Percentiles rank a stretch among this genome's conserved stretches.
phyloP scores from a whole-genome alignment of 2,329 filamentous ascomycete species.

The Keithomyces neogunnii region DNA sequence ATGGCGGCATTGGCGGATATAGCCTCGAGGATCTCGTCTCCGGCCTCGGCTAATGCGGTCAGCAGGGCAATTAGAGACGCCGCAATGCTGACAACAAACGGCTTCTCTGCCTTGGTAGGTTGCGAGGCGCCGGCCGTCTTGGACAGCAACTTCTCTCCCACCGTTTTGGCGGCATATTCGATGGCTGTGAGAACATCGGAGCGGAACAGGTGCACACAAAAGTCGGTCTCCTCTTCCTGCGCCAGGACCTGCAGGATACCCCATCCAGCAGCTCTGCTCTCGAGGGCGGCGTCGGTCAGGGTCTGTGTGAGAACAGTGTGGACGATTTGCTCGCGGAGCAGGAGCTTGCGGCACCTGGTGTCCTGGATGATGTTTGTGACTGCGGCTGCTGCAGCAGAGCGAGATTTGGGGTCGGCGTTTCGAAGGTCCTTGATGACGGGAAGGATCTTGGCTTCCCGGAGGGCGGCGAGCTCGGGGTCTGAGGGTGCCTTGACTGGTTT shows the following conservation, averaged over 20 bases:
- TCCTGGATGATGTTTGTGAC: slow-evolving; percentile 56
- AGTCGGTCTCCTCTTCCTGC: slow-evolving; percentile 56
- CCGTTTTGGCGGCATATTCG: slow-evolving; percentile 44
- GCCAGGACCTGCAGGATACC: slow-evolving; percentile 53
- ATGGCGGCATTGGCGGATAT: slow-evolving; percentile 42
- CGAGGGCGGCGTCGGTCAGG: slow-evolving; percentile 52
- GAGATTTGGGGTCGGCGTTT: slow-evolving; percentile 49
- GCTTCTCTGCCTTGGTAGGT: slow-evolving; percentile 43
- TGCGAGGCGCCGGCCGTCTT: slow-evolving; percentile 35
- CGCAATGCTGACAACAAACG: slow-evolving; percentile 44
- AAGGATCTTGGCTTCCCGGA: slow-evolving; percentile 55
- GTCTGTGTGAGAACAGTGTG: slow-evolving; percentile 55
- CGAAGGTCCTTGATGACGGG: slow-evolving; percentile 54
- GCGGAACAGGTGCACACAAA: slow-evolving; percentile 56
- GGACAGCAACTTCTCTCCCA: slow-evolving; percentile 33
- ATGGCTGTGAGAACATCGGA: slow-evolving; percentile 54
- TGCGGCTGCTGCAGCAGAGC: slow-evolving; percentile 49
- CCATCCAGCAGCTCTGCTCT: slow-evolving; percentile 60
- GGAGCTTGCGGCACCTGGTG: slow-evolving; percentile 51
- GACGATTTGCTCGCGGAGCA: slow-evolving; percentile 59
- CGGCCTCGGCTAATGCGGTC: slow-evolving; percentile 46
- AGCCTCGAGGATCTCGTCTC: slow-evolving; percentile 50
- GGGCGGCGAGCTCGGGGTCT: slow-evolving; percentile 54
- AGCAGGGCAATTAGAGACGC: slow-evolving; percentile 45
- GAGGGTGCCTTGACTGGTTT: slow-evolving; percentile 52